Evolutionary conservation across 192 early-diverging fungal species (phyloP).

Genomic region (Podila clonocystis): DNA sequence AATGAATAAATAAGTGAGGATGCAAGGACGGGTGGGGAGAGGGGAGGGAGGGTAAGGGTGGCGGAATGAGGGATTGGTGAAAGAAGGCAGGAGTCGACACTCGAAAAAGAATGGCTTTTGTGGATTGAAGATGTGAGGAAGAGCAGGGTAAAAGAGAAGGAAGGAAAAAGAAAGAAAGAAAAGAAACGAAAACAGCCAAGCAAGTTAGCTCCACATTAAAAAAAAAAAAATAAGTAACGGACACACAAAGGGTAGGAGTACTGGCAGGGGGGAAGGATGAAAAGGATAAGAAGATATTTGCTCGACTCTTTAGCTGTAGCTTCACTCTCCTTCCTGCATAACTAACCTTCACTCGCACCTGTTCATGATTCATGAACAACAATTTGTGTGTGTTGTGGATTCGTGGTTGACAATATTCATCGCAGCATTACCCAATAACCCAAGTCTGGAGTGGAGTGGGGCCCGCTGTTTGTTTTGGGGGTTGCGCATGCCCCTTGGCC

Average conservation of each 20-base stretch:
- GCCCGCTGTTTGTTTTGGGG: too few species aligned
- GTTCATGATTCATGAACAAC: too few species aligned
- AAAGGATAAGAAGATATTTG: neutral
- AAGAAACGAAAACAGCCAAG: constrained; percentile 1
- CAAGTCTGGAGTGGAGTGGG: too few species aligned
- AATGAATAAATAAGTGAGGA: neutral
- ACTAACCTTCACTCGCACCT: too few species aligned
- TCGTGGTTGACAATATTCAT: too few species aligned
- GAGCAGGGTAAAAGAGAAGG: neutral
- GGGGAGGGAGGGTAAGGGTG: neutral
- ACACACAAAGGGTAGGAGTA: neutral
- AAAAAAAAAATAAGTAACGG: neutral
- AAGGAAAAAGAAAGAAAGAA: constrained; percentile 2
- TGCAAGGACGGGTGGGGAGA: neutral
- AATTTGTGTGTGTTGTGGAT: too few species aligned
- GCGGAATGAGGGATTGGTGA: neutral
- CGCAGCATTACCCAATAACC: too few species aligned
- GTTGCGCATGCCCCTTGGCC: too few species aligned
- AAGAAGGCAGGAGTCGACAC: neutral
- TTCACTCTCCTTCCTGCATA: too few species aligned
- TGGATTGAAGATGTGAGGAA: neutral
- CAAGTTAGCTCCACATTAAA: neutral
- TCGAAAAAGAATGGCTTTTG: neutral
- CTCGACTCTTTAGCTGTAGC: too few species aligned
- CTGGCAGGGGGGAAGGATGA: neutral